Evolutionary conservation across 2,329 filamentous ascomycete species (phyloP).

Genomic region (Alternaria triticimaculans): DNA sequence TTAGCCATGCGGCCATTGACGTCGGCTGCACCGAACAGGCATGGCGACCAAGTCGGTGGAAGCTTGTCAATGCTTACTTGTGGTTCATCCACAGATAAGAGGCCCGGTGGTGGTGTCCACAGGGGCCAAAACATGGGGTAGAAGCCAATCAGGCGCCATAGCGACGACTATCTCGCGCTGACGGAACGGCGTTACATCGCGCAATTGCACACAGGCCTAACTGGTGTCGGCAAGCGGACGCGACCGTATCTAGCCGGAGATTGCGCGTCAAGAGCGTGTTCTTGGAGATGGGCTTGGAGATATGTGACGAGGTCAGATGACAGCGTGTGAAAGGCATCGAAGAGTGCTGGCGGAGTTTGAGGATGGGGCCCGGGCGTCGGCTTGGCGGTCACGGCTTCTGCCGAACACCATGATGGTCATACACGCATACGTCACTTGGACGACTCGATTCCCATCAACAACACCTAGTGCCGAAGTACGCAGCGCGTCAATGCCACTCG

Average conservation of each 20-base stretch:
- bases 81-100: slow-evolving; percentile 16
- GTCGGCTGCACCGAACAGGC: slow-evolving; percentile 11
- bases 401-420: not conserved
- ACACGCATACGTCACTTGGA: not conserved
- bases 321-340: not conserved
- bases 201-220: not conserved
- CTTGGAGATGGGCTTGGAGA: not conserved
- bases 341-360: not conserved
- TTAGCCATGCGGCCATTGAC: slow-evolving; percentile 13
- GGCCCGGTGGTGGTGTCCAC: not conserved
- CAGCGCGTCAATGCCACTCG: not conserved
- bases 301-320: slow-evolving; percentile 1
- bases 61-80: slow-evolving; percentile 25
- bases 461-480: not conserved
- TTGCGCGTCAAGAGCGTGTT: slow-evolving; percentile 8
- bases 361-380: not conserved
- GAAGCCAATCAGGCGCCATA: slow-evolving; percentile 7
- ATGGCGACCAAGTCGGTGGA: slow-evolving; percentile 11
- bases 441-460: not conserved
- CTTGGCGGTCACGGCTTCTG: not conserved
- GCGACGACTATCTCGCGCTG: slow-evolving; percentile 6
- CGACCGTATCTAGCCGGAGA: not conserved
- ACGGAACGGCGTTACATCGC: slow-evolving; percentile 10
- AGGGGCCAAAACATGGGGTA: slow-evolving; percentile 16
- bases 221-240: not conserved